Conservation (phyloP, 345 rosid genomes). For the Schrenkiella parvula region DNA sequence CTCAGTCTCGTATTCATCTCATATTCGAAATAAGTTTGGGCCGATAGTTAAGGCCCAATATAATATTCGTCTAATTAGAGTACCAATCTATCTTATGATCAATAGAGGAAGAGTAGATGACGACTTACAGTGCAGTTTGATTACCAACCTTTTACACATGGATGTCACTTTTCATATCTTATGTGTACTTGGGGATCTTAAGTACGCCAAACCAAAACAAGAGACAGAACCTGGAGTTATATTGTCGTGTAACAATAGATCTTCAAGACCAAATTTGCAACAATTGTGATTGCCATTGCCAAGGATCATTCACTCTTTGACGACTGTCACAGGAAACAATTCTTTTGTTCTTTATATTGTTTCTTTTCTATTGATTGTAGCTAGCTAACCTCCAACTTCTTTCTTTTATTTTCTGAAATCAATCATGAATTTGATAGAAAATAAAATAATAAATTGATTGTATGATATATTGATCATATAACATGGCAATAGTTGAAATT, state of each 20-base stretch:
- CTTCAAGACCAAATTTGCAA: background rate
- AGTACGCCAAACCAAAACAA: background rate
- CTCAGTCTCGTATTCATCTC: background rate
- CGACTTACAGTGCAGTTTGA: background rate
- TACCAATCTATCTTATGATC: too few species aligned
- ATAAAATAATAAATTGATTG: too few species aligned
- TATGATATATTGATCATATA: too few species aligned
- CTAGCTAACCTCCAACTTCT: too few species aligned
- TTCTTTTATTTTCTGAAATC: too few species aligned
- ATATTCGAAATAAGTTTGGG: background rate
- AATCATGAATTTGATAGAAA: too few species aligned
- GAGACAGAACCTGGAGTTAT: background rate
- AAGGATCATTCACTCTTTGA: background rate
- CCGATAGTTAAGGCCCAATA: background rate
- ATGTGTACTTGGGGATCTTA: constrained; percentile 2
- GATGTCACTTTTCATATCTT: background rate
- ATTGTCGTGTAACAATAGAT: background rate
- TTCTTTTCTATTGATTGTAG: too few species aligned
- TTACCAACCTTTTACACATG: background rate
- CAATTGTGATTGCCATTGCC: background rate
- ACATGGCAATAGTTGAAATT: too few species aligned
- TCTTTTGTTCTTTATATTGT: background rate
- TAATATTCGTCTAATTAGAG: background rate
- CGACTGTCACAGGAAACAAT: too few species aligned
- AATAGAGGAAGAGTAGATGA: too few species aligned